phyloP scores from a whole-genome alignment of 768 basidiomycete species.

The Russula emetica region DNA sequence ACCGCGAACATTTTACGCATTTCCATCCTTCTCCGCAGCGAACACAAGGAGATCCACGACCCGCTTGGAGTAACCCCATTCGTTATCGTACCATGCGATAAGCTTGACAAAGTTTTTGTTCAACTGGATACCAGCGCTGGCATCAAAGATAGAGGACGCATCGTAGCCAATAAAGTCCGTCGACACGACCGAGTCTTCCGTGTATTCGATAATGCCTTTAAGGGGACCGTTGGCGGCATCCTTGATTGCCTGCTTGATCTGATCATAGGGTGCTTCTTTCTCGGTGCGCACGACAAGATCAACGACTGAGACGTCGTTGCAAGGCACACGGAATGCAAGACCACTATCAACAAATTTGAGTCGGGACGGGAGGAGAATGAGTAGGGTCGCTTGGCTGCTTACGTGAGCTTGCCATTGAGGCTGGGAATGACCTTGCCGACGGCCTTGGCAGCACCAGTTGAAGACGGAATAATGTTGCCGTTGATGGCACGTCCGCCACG shows the following conservation, averaged over 20 bases:
- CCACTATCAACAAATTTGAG: slow-evolving; percentile 47
- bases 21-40: slow-evolving; percentile 69
- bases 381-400: slow-evolving; percentile 33
- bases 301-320: slow-evolving; percentile 94
- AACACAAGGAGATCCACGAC: slow-evolving; percentile 85
- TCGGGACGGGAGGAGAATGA: neutral
- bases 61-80: slow-evolving; percentile 91
- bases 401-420: slow-evolving; percentile 98
- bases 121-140: slow-evolving; percentile 86
- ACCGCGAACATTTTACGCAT: slow-evolving; percentile 15
- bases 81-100: slow-evolving; percentile 93
- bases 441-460: slow-evolving; percentile 98
- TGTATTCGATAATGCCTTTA: slow-evolving; percentile 83
- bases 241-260: slow-evolving; percentile 86
- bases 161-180: slow-evolving; percentile 84
- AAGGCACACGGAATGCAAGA: slow-evolving; percentile 96
- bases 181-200: slow-evolving; percentile 89
- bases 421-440: slow-evolving; percentile 96
- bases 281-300: slow-evolving; percentile 92
- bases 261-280: slow-evolving; percentile 79
- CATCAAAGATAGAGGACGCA: slow-evolving; percentile 90
- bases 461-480: slow-evolving; percentile 99
- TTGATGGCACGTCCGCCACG: slow-evolving; percentile 93
- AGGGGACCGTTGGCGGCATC: slow-evolving; percentile 65
- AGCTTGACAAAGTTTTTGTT: slow-evolving; percentile 95